Base-by-base conservation (phyloP, 75 land plant genomes). In the Picea glauca region DNA sequence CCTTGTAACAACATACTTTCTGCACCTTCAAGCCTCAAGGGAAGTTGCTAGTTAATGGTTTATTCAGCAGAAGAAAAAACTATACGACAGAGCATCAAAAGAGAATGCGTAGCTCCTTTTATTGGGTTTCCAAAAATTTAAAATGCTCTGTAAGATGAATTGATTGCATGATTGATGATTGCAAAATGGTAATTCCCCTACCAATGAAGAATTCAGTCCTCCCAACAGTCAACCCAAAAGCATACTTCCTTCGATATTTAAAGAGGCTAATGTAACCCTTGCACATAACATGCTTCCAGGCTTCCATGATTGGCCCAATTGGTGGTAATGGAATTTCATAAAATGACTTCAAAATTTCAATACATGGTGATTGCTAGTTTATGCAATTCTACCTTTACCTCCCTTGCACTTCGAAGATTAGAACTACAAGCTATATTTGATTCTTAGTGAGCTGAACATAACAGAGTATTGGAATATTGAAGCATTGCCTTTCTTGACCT, bases 101-200 rank as follows among this genome's bases (percentile, higher is more conserved):
- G 46, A 43, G n/a, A 7, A 20, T 20, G 12, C 54, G 26, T 43
- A 70, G 23, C 73, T 46, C 54, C 73, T 46, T 70, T 46, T 20
- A 43, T 18, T 43, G 7, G 50, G 54, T 70, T 38, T 70, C 56
- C n/a, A 70, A 70, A 13, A 26, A 26, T 26, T 26, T 26, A 26
- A 26, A 18, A 43, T 70, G 54, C 20, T 18, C 13, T 70, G 8
- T 43, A n/a, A 21, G 73, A 70, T 3, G 20, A 46, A 18, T 3
- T 21, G n/a, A 70, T 70, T 70, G 50, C 54, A 70, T n/a, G 73
- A 70, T 70, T 70, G 73, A 12, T 43, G 43, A 70, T 70, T 40
- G 50, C 54, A 2, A 70, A 21, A 9, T 70, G 54, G 43, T 70
- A 46, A 43, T 70, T 70, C 12, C 38, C 20, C 8, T 46, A 43